phyloP scores from a whole-genome alignment of 371 early-diverging fungal species.

The Rhizopus delemar region DNA sequence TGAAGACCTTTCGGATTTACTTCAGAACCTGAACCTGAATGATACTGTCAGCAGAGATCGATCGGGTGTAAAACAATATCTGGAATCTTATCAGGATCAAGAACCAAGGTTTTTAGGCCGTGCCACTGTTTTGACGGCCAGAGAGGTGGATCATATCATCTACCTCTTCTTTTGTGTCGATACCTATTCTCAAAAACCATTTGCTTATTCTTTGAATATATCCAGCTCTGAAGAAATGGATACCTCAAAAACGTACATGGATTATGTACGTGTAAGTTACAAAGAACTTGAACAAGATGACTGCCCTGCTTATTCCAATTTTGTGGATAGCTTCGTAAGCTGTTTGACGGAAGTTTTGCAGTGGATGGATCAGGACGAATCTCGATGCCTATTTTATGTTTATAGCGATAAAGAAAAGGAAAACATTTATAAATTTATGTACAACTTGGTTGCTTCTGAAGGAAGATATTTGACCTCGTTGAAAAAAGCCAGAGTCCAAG shows the following conservation, averaged over 20 bases:
- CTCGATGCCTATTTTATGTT: constrained; percentile 32
- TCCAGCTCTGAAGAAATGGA: constrained; percentile 7
- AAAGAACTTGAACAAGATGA: constrained; percentile 1
- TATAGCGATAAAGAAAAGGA: constrained; percentile 20
- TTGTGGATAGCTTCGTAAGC: constrained; percentile 20
- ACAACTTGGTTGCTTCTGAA: constrained; percentile 20
- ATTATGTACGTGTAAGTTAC: neutral
- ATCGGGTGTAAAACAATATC: constrained; percentile 15
- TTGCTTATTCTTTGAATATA: constrained; percentile 25
- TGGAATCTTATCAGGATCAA: constrained; percentile 24
- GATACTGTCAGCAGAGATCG: neutral
- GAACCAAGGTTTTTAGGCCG: constrained; percentile 38
- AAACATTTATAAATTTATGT: constrained; percentile 23
- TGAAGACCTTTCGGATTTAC: constrained; percentile 40
- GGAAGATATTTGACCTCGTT: constrained; percentile 1
- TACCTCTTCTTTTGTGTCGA: constrained; percentile 32
- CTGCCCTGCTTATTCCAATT: constrained; percentile 1
- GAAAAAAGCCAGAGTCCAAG: neutral
- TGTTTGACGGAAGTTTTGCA: constrained; percentile 11
- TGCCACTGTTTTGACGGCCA: constrained; percentile 24
- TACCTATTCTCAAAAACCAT: constrained; percentile 24
- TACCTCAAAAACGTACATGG: too few relatives aligned
- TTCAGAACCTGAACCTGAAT: constrained; percentile 2
- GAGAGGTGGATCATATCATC: constrained; percentile 28
- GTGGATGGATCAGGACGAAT: constrained; percentile 10